Base-by-base conservation (phyloP, 1,284 basidiomycete genomes). In the Ustilago bromivora region DNA sequence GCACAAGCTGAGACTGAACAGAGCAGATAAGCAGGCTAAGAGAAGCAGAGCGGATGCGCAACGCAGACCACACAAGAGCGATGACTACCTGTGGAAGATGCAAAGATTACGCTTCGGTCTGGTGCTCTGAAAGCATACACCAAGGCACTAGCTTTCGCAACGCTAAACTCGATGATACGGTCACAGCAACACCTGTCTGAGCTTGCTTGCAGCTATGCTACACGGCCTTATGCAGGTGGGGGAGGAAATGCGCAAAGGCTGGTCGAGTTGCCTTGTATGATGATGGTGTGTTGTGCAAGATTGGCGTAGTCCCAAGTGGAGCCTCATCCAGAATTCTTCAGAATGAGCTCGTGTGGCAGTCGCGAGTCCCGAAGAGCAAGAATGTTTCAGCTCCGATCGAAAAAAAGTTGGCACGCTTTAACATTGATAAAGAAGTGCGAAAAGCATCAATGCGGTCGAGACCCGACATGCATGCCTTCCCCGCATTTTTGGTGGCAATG, bases 401-500 rank as follows among this genome's bases (percentile, higher is more conserved):
- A 35, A 17, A 53, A 11, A 31, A 11, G 23, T 1, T 13, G 17
- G n/a, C 13, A 9, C 13, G 8, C 7, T 12, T 13, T 31, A 56
- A 56, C 52, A 55, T 9, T 28, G 15, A 9, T 17, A 12, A 19
- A 47, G 31, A 12, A 34, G 40, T 46, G 43, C 8, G n/a, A 41
- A 31, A 12, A 12, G 41, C 34, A 28, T 28, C 23, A 36, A 52
- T 19, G 41, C 52, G 49, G 49, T 28, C 13, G 31, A 15, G 31
- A 32, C 19, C 54, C 61, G 46, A 54, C 57, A 43, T 49, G 43
- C 43, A 19, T 49, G 47, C 49, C 63, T 55, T 60, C 70, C 65
- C 70, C 70, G 70, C 70, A 64, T 66, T 71, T 52, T 64, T 28
- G 11, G 35, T 38, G 61, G 55, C 51, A 68, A 57, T 64, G 61